Conservation (phyloP, 106 monocot species). For the Phalaenopsis aphrodite region DNA sequence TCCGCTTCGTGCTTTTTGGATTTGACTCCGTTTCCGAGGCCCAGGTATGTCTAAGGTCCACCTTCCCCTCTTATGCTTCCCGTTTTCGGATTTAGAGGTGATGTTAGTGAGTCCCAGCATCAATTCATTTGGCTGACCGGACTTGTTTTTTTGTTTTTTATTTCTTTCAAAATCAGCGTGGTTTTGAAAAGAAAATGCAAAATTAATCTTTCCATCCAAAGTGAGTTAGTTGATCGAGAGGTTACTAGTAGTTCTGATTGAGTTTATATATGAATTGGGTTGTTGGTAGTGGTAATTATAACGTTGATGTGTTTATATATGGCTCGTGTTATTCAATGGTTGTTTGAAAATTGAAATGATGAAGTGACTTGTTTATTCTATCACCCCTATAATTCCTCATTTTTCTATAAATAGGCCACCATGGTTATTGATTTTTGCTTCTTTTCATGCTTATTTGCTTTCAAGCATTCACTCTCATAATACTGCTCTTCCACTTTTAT, state of each 20-base stretch:
- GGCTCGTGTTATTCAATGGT: no score
- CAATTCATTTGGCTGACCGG: not conserved
- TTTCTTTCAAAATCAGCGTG: not conserved
- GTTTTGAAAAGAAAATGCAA: not conserved
- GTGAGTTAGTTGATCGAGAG: not conserved
- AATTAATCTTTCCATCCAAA: not conserved
- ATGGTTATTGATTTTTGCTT: no score
- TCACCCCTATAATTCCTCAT: no score
- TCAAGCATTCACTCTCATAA: no score
- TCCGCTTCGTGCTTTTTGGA: conserved; percentile 80
- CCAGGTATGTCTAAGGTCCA: conserved; percentile 40
- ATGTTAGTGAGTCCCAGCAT: no score
- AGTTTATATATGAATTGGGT: not conserved
- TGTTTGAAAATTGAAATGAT: no score
- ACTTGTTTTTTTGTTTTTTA: not conserved
- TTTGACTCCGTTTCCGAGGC: conserved; percentile 76
- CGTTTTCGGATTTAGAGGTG: no score
- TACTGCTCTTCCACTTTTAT: no score
- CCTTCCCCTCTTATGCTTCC: not conserved
- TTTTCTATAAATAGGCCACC: no score
- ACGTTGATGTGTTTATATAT: not conserved
- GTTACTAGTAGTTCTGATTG: not conserved
- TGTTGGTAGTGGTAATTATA: not conserved
- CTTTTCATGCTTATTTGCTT: no score
- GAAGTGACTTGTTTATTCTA: no score